These are phyloP conservation scores for Colletotrichum godetiae DNA, from an alignment of 2,329 filamentous ascomycete species.

Conservation along the genomic window DNA sequence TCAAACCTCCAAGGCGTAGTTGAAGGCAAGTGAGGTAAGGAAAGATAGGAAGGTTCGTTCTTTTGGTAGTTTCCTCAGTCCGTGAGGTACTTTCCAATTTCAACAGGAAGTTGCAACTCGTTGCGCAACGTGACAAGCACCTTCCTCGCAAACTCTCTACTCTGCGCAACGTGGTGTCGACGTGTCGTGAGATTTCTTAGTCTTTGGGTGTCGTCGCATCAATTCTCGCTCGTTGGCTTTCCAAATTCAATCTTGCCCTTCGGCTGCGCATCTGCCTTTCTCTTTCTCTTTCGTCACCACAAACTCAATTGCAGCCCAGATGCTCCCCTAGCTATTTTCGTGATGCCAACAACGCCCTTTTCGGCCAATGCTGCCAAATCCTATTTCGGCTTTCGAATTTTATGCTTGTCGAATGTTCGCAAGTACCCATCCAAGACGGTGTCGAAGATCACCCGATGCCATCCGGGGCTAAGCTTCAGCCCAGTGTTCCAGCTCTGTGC, in stretches of 20 bases:
- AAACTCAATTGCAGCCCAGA: background rate
- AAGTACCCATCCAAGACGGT: background rate
- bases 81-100: background rate
- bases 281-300: background rate
- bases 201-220: background rate
- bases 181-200: background rate
- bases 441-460: conserved; percentile 1
- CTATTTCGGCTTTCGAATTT: background rate
- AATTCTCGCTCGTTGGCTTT: background rate
- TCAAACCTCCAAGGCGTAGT: too few species aligned
- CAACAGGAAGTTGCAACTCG: background rate
- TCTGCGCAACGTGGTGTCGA: conserved; percentile 10
- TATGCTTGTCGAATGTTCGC: background rate
- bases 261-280: background rate
- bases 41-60: too few species aligned
- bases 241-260: background rate
- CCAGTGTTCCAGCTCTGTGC: conserved; percentile 33
- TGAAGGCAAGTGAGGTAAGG: too few species aligned
- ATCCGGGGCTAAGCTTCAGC: conserved; percentile 15
- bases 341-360: background rate
- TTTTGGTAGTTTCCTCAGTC: background rate
- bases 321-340: background rate
- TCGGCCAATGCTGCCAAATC: background rate
- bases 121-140: background rate
- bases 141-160: background rate